Percentiles rank a stretch among this genome's conserved stretches.
Evolutionary conservation across 1,139 yeast species (phyloP).

Genomic region (Candida freyschussii): DNA sequence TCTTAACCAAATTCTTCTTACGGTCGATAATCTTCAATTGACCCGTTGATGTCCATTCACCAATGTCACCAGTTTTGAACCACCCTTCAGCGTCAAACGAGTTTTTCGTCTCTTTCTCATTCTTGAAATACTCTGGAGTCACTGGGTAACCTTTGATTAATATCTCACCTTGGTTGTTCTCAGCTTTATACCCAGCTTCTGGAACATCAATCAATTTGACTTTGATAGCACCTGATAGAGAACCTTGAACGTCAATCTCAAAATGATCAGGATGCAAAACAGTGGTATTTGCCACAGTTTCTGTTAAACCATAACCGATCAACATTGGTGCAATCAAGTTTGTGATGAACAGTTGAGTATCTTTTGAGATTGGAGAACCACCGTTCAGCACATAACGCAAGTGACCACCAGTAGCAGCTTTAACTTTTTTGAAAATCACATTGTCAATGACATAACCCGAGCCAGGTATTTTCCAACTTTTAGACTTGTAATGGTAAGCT

Average conservation of each 20-base stretch:
- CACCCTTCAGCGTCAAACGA: constrained; percentile 85
- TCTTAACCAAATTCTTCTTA: constrained; percentile 93
- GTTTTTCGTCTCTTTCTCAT: constrained; percentile 71
- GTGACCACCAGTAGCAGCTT: constrained; percentile 93
- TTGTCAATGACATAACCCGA: constrained; percentile 56
- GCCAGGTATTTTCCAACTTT: constrained; percentile 69
- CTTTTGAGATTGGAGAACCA: constrained; percentile 85
- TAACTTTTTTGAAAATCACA: constrained; percentile 78
- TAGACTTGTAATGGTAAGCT: constrained; percentile 69
- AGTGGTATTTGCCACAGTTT: constrained; percentile 86
- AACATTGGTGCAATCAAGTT: constrained; percentile 83
- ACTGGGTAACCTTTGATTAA: constrained; percentile 73
- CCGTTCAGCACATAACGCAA: constrained; percentile 76
- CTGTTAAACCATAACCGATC: constrained; percentile 95
- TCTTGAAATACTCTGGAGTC: constrained; percentile 73
- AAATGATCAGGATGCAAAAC: constrained; percentile 61
- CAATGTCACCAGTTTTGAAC: constrained; percentile 98
- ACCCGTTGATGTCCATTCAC: constrained; percentile 85
- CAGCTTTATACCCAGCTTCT: constrained; percentile 89
- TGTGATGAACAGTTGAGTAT: constrained; percentile 72
- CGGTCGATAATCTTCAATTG: constrained; percentile 84
- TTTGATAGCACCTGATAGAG: constrained; percentile 76
- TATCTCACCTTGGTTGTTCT: constrained; percentile 90
- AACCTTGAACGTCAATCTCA: constrained; percentile 76
- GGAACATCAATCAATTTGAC: constrained; percentile 87